phyloP scores from a whole-genome alignment of 495 filamentous ascomycete species.

The Penicillium paradoxum region DNA sequence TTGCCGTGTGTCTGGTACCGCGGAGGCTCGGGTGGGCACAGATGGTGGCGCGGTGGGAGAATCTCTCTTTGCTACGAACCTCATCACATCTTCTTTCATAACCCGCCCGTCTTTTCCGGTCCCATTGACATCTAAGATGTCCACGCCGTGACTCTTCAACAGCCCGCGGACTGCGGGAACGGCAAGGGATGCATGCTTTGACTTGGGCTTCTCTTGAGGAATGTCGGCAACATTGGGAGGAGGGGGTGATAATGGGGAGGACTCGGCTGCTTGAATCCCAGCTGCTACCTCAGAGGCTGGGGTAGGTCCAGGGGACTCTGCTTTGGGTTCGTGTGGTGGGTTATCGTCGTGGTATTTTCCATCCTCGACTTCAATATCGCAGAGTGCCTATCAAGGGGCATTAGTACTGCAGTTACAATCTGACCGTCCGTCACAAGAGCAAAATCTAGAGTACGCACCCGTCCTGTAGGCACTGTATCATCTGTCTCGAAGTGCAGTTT shows the following conservation, averaged over 20 bases:
- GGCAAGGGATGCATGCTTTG: constrained; percentile 66
- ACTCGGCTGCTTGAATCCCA: constrained; percentile 19
- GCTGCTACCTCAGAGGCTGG: constrained; percentile 13
- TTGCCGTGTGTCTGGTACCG: constrained; percentile 39
- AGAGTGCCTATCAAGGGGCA: constrained; percentile 36
- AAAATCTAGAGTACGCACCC: constrained; percentile 31
- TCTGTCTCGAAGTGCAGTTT: constrained; percentile 93
- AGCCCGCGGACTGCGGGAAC: constrained; percentile 91
- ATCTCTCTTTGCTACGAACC: constrained; percentile 47
- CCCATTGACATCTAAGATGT: constrained; percentile 71
- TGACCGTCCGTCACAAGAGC: background rate
- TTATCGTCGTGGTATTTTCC: constrained; percentile 54
- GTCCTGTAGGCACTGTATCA: constrained; percentile 92
- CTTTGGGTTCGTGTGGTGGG: constrained; percentile 29
- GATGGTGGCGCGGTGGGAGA: constrained; percentile 2
- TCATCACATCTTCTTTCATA: constrained; percentile 88
- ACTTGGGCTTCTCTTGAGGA: constrained; percentile 14
- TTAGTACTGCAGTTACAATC: constrained; percentile 4
- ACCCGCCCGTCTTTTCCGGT: constrained; percentile 92
- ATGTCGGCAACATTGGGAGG: background rate
- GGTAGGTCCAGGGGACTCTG: constrained; percentile 22
- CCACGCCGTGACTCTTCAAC: constrained; percentile 67
- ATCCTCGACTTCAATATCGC: constrained; percentile 55
- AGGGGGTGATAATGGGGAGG: constrained; percentile 8
- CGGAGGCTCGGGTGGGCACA: constrained; percentile 8